Evolutionary conservation across 2,329 filamentous ascomycete genomes (phyloP).

Genomic region (Arthrobotrys musiformis): DNA sequence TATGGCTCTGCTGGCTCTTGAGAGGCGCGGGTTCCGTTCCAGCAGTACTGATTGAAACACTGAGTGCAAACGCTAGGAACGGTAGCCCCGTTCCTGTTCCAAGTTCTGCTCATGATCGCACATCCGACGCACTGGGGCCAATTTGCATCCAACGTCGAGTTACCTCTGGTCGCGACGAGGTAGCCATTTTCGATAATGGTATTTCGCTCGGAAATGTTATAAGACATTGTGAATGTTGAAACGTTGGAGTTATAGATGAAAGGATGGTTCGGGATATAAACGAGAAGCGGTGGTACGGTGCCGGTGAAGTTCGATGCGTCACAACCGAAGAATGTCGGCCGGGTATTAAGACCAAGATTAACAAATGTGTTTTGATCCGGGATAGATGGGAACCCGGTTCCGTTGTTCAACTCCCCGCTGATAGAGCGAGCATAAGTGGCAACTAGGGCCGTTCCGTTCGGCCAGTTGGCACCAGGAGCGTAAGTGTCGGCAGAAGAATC

Average conservation of each 20-base stretch:
- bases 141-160: conserved; percentile 76
- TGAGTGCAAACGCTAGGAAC: conserved; percentile 74
- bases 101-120: conserved; percentile 80
- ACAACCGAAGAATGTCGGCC: conserved; percentile 84
- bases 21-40: conserved; percentile 77
- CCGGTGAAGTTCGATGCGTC: conserved; percentile 72
- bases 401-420: conserved; percentile 69
- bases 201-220: conserved; percentile 75
- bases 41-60: conserved; percentile 89
- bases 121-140: conserved; percentile 91
- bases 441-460: conserved; percentile 79
- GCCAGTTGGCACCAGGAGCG: conserved; percentile 69
- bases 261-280: conserved; percentile 88
- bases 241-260: conserved; percentile 81
- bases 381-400: conserved; percentile 76
- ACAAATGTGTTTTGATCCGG: conserved; percentile 81
- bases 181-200: conserved; percentile 87
- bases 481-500: conserved; percentile 79
- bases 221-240: conserved; percentile 77
- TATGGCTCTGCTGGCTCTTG: conserved; percentile 62
- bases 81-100: conserved; percentile 74
- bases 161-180: conserved; percentile 82
- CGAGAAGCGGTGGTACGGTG: conserved; percentile 72
- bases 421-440: conserved; percentile 76
- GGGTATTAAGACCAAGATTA: conserved; percentile 78